Base-by-base conservation (phyloP, 176 grass and related monocot genomes). In the Ananas comosus region DNA sequence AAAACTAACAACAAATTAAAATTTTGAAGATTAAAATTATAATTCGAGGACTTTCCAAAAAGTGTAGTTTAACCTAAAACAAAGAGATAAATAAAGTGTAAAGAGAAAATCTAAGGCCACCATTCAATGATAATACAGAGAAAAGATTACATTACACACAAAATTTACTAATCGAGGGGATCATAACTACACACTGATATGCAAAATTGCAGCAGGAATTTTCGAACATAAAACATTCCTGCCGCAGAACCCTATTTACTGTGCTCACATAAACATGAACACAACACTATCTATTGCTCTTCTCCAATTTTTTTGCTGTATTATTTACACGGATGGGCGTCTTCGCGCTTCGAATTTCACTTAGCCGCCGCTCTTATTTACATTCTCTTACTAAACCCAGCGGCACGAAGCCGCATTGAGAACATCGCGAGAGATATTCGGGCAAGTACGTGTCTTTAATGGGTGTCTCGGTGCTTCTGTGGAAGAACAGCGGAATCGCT, bases 171-270 rank as follows among this genome's bases (percentile, higher is more conserved):
- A 74, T 71, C 63, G 71, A 70, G 61, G 22, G 11, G 64, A 79
- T 79, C 48, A 63, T 50, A 42, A 64, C 67, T 53, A 87, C 84
- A 70, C n/a, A 10, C 73, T 70, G 53, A 51, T 64, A 64, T 74
- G 13, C 82, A 88, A 88, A 88, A 85, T 82, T 85, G 86, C 86
- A 76, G 86, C 82, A 76, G 74, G 53, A 71, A 71, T 75, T 79
- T 42, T 17, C 16, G 47, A 81, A 67, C 24, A 81, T 63, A 66
- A 69, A 65, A 69, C 78, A 85, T 75, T 68, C 61, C 72, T 79
- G 86, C 78, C 79, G 82, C 86, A 75, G 53, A 57, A 50, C 23
- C 76, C 53, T 68, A 3, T 49, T 74, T 81, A 85, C 42, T 73
- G 64, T 74, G 24, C 72, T 75, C 69, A 66, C 58, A 78, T 17